These are phyloP conservation scores for Stemphylium lycopersici DNA, from an alignment of 2,329 filamentous ascomycete genomes.

Conservation along the genomic window DNA sequence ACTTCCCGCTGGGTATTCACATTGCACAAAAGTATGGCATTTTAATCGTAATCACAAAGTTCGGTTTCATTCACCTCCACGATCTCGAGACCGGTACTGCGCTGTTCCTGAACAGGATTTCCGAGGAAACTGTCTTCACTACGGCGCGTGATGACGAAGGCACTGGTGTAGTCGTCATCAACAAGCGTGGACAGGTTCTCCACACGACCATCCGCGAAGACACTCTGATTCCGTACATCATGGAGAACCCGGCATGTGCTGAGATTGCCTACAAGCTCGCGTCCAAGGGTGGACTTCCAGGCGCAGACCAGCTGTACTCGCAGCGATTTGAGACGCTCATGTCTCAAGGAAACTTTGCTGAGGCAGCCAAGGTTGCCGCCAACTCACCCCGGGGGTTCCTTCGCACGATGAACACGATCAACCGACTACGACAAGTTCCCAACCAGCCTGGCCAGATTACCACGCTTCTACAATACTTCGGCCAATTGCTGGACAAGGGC, in stretches of 20 bases:
- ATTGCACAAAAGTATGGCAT: slow-evolving; percentile 96
- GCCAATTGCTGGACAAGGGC: slow-evolving; percentile 95
- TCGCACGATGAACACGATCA: slow-evolving; percentile 91
- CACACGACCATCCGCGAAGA: slow-evolving; percentile 92
- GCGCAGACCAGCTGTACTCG: slow-evolving; percentile 90
- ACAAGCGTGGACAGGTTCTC: slow-evolving; percentile 95
- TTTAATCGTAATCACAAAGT: slow-evolving; percentile 97
- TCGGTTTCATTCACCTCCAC: slow-evolving; percentile 98
- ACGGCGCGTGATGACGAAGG: slow-evolving; percentile 84
- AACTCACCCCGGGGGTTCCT: slow-evolving; percentile 96
- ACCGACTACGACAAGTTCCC: slow-evolving; percentile 89
- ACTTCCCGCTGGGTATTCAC: slow-evolving; percentile 98
- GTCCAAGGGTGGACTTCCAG: slow-evolving; percentile 89
- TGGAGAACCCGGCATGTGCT: slow-evolving; percentile 94
- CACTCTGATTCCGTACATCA: slow-evolving; percentile 89
- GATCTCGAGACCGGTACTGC: slow-evolving; percentile 94
- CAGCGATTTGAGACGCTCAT: slow-evolving; percentile 92
- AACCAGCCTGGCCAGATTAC: slow-evolving; percentile 86
- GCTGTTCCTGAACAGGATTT: slow-evolving; percentile 99
- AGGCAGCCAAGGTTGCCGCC: slow-evolving; percentile 93
- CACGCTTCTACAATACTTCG: slow-evolving; percentile 95
- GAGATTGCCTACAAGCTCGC: slow-evolving; percentile 95
- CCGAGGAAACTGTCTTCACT: slow-evolving; percentile 98
- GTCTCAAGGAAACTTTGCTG: slow-evolving; percentile 76
- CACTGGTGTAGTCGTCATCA: slow-evolving; percentile 89